Percentiles rank a stretch among this genome's conserved stretches.
Evolutionary conservation across 2,329 filamentous ascomycete species (phyloP).

Genomic region (Diaporthe caulivora): DNA sequence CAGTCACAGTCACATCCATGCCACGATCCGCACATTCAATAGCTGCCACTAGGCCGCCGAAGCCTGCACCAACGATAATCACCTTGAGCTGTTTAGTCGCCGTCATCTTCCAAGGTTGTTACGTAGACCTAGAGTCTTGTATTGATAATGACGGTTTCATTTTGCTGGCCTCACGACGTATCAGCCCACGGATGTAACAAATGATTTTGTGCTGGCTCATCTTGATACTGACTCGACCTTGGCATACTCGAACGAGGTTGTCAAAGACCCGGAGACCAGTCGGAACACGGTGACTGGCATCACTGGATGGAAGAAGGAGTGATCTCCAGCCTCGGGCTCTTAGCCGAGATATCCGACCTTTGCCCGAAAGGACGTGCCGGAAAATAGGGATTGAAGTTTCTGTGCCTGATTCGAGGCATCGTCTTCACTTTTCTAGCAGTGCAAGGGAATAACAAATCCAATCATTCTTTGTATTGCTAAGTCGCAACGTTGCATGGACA

Average conservation of each 20-base stretch:
- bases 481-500: no score
- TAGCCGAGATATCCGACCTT: background rate
- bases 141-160: background rate
- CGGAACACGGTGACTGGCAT: background rate
- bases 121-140: background rate
- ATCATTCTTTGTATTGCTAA: no score
- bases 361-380: background rate
- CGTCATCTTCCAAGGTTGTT: background rate
- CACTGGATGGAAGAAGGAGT: background rate
- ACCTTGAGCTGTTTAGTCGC: background rate
- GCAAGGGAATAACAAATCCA: no score
- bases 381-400: background rate
- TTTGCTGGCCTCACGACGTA: background rate
- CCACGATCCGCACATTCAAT: conserved; percentile 7
- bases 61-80: background rate
- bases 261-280: background rate
- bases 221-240: background rate
- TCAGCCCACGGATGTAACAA: background rate
- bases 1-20: background rate
- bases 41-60: background rate
- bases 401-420: background rate
- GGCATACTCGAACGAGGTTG: background rate
- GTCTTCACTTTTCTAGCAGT: background rate
- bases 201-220: background rate
- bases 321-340: background rate